These are phyloP conservation scores for Coemansia pectinata DNA, from an alignment of 192 early-diverging fungal species.

Conservation along the genomic window DNA sequence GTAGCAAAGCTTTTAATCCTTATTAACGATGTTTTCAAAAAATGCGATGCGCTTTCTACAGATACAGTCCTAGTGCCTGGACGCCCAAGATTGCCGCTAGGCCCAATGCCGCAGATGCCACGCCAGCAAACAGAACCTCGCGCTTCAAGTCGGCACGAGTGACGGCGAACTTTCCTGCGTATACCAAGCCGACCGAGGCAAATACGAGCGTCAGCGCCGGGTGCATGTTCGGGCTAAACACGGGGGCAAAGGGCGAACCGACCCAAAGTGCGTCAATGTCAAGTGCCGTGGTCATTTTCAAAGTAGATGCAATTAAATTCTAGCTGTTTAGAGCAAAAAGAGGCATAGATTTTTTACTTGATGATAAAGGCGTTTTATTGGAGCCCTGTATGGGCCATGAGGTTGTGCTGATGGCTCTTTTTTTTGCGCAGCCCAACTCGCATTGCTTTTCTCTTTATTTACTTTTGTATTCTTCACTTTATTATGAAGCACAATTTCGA, in stretches of 20 bases:
- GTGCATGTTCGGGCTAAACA: conserved; percentile 30
- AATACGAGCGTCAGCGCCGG: conserved; percentile 31
- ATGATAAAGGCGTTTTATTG: too few relatives aligned
- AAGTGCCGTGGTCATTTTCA: conserved; percentile 5
- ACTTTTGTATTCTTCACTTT: neutral
- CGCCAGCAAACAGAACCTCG: conserved; percentile 32
- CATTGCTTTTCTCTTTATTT: too few relatives aligned
- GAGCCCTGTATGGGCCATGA: too few relatives aligned
- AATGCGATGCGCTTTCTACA: conserved; percentile 11
- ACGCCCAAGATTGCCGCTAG: conserved; percentile 36
- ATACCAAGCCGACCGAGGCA: conserved; percentile 30
- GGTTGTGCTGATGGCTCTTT: too few relatives aligned
- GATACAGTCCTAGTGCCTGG: conserved; percentile 40
- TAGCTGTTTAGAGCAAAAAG: neutral
- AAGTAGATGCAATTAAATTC: neutral
- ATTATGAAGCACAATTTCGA: conserved; percentile 43
- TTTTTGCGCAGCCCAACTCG: too few relatives aligned
- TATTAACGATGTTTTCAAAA: neutral
- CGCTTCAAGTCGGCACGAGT: conserved; percentile 18
- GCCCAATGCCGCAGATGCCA: conserved; percentile 40
- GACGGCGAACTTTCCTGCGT: conserved; percentile 41
- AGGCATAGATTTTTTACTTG: neutral
- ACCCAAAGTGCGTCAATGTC: conserved; percentile 35
- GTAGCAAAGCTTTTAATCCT: neutral
- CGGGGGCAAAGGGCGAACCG: conserved; percentile 31